Conservation (phyloP, 495 filamentous ascomycete genomes). For the Articulospora tetracladia region DNA sequence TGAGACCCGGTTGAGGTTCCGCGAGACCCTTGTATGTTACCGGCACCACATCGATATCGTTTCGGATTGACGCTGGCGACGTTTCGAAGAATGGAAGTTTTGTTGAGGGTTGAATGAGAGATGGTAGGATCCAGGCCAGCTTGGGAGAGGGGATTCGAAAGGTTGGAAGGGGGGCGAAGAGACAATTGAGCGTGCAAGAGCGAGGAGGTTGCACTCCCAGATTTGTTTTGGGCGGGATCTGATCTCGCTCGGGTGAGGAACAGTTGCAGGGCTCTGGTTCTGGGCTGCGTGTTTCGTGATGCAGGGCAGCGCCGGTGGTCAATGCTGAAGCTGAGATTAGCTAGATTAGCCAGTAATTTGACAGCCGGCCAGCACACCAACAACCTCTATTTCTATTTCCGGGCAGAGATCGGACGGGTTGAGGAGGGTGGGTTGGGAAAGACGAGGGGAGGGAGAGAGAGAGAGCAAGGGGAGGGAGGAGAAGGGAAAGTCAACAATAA, state of each 20-base stretch:
- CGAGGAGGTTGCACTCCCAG: neutral
- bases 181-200: neutral
- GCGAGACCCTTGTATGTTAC: slow-evolving; percentile 12
- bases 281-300: neutral
- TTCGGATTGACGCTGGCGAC: neutral
- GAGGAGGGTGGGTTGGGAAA: too few relatives aligned
- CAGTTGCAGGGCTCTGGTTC: too few relatives aligned
- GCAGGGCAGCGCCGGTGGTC: neutral
- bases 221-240: slow-evolving; percentile 2
- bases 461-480: too few relatives aligned
- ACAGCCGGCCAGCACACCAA: neutral
- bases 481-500: too few relatives aligned
- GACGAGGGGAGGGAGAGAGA: too few relatives aligned
- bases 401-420: too few relatives aligned
- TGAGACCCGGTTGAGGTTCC: slow-evolving; percentile 4
- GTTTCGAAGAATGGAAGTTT: neutral
- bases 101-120: neutral
- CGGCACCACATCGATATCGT: slow-evolving; percentile 2
- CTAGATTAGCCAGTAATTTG: neutral
- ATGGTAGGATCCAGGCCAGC: neutral
- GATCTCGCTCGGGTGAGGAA: neutral
- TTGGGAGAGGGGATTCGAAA: neutral
- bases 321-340: slow-evolving; percentile 2
- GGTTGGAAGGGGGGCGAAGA: neutral
- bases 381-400: too few relatives aligned